phyloP scores from a whole-genome alignment of 768 basidiomycete species.

The Leccinellum albellum region DNA sequence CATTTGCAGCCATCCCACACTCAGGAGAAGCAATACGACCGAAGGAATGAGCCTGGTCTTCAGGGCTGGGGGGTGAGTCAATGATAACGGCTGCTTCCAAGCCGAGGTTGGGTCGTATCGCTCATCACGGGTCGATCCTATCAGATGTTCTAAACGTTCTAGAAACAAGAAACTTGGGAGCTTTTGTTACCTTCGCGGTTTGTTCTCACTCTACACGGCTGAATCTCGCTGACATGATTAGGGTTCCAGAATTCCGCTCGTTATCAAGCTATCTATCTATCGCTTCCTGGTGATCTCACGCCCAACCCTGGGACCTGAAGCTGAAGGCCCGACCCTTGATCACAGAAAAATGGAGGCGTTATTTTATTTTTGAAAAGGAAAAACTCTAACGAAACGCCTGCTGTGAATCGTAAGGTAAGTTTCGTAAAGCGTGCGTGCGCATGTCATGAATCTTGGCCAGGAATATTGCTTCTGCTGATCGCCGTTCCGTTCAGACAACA shows the following conservation, averaged over 20 bases:
- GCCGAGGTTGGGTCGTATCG: background rate
- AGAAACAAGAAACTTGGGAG: background rate
- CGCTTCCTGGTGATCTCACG: background rate
- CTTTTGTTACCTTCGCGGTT: background rate
- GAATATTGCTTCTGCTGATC: background rate
- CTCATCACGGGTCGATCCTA: background rate
- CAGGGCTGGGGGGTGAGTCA: background rate
- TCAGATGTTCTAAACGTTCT: background rate
- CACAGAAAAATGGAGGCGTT: slow-evolving; percentile 5
- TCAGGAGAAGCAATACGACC: no score
- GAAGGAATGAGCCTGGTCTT: background rate
- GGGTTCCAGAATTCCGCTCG: background rate
- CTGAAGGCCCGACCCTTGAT: slow-evolving; percentile 2
- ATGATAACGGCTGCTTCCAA: background rate
- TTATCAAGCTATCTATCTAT: background rate
- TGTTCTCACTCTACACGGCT: background rate
- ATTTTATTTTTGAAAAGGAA: background rate
- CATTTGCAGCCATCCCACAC: background rate
- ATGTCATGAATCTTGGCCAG: background rate
- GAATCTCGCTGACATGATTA: no score
- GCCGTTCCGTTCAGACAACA: background rate
- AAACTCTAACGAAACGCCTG: background rate
- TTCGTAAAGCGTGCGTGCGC: background rate
- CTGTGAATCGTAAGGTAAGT: background rate
- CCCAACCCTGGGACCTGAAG: background rate